A percentile compares a stretch with the other conserved stretches of the same genome.
Conservation (phyloP, 345 rosid genomes). For the Clarkia xantiana region DNA sequence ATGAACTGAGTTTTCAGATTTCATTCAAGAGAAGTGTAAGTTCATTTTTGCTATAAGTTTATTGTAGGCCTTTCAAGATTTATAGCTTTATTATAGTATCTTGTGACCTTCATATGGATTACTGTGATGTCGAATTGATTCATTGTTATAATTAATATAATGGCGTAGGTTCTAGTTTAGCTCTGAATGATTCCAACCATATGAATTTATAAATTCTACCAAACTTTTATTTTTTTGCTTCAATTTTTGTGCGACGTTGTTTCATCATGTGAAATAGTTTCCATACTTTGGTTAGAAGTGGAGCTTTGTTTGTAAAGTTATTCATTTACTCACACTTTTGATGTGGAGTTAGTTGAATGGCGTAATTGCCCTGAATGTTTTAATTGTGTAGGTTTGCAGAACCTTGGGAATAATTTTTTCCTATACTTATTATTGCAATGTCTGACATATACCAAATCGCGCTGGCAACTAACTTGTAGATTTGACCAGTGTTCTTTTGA, state of each 20-base stretch:
- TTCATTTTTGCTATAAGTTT: neutral
- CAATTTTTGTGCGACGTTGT: too few species aligned
- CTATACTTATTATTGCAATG: slow-evolving; percentile 90
- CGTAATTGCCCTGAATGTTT: slow-evolving; percentile 9
- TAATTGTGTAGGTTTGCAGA: slow-evolving; percentile 94
- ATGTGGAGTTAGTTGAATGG: neutral
- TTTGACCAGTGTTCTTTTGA: slow-evolving; percentile 70
- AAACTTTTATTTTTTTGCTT: neutral
- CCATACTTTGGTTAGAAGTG: neutral
- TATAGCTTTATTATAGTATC: neutral
- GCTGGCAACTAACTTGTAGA: slow-evolving; percentile 71
- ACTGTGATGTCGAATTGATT: too few species aligned
- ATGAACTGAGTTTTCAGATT: slow-evolving; percentile 41
- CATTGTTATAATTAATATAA: too few species aligned
- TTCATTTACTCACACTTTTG: neutral
- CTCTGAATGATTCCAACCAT: neutral
- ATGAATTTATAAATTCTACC: neutral
- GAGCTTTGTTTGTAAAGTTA: neutral
- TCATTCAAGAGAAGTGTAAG: slow-evolving; percentile 75
- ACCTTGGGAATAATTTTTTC: slow-evolving; percentile 95
- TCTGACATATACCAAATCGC: slow-evolving; percentile 91
- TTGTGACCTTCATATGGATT: too few species aligned
- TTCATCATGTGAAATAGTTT: neutral
- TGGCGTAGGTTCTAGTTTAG: neutral
- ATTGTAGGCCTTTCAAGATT: neutral